A percentile compares a stretch with the other conserved stretches of the same genome.
Conservation (phyloP, 208 protist species). For the Kentomonas sorsogonicus region DNA sequence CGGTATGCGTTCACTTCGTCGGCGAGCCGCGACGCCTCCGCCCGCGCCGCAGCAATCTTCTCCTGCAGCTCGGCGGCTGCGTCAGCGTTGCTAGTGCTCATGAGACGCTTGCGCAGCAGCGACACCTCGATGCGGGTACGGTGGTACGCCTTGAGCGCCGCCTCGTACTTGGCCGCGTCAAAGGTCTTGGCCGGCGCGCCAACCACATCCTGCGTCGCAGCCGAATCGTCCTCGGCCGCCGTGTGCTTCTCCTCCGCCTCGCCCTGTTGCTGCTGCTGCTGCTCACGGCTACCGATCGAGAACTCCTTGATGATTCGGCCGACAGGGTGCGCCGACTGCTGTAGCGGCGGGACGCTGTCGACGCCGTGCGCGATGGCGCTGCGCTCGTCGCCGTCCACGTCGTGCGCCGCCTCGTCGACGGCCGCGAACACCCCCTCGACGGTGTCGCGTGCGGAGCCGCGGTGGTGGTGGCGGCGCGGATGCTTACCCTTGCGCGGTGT, state of each 20-base stretch:
- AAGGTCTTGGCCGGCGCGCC: conserved; percentile 15
- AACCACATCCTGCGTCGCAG: not conserved
- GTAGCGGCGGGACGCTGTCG: conserved; percentile 38
- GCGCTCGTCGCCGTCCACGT: conserved; percentile 65
- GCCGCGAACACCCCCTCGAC: conserved; percentile 42
- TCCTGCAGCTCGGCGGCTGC: conserved; percentile 53
- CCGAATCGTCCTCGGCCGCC: not conserved
- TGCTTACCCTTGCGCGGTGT: conserved; percentile 41
- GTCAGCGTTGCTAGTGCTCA: conserved; percentile 64
- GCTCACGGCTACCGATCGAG: conserved; percentile 48
- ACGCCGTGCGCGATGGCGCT: conserved; percentile 55
- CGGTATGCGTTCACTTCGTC: conserved; percentile 59
- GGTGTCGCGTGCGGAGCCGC: conserved; percentile 15
- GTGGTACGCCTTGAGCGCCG: conserved; percentile 73
- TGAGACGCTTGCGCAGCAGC: conserved; percentile 65
- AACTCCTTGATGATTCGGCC: conserved; percentile 75
- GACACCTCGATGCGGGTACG: conserved; percentile 82
- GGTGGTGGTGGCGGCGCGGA: not conserved
- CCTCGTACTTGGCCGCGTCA: conserved; percentile 40
- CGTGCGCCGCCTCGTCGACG: conserved; percentile 43
- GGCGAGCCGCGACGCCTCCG: conserved; percentile 43
- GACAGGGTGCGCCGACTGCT: conserved; percentile 55
- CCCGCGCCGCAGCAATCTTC: conserved; percentile 39
- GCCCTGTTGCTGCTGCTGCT: conserved; percentile 7
- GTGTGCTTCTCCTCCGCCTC: conserved; percentile 1